Evolutionary conservation across 345 rosid species (phyloP).

Genomic region (Kernera saxatilis): DNA sequence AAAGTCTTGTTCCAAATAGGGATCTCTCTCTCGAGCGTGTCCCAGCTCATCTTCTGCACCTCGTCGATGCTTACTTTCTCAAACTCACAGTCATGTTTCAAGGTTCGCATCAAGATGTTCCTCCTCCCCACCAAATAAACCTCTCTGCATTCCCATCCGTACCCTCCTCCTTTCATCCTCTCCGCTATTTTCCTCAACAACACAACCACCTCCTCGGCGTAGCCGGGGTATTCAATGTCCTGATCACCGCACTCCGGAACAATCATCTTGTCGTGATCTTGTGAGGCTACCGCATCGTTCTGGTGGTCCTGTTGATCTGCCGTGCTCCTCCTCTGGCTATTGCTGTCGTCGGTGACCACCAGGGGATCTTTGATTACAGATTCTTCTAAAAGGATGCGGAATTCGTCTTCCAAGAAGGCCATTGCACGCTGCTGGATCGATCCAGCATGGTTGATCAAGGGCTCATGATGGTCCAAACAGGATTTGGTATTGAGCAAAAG

Average conservation of each 20-base stretch:
- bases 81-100: slow-evolving; percentile 50
- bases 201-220: slow-evolving; percentile 37
- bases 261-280: slow-evolving; percentile 6
- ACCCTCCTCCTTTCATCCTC: slow-evolving; percentile 60
- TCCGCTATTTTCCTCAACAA: slow-evolving; percentile 49
- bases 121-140: slow-evolving; percentile 53
- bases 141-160: slow-evolving; percentile 66
- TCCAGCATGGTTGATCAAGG: slow-evolving; percentile 53
- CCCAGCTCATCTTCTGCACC: slow-evolving; percentile 77
- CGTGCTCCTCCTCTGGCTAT: slow-evolving; percentile 26
- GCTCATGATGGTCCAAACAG: slow-evolving; percentile 28
- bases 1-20: slow-evolving; percentile 60
- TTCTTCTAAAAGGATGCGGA: slow-evolving; percentile 50
- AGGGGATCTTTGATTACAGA: slow-evolving; percentile 10
- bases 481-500: slow-evolving; percentile 33
- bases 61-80: slow-evolving; percentile 79
- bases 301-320: slow-evolving; percentile 31
- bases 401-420: slow-evolving; percentile 72
- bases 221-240: slow-evolving; percentile 36
- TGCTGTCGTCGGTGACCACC: slow-evolving; percentile 8
- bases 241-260: slow-evolving; percentile 20
- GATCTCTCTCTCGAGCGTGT: slow-evolving; percentile 63
- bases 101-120: slow-evolving; percentile 45
- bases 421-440: slow-evolving; percentile 62
- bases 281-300: slow-evolving; percentile 19